phyloP scores from a whole-genome alignment of 1,284 basidiomycete species.

The Ustilago nuda region DNA sequence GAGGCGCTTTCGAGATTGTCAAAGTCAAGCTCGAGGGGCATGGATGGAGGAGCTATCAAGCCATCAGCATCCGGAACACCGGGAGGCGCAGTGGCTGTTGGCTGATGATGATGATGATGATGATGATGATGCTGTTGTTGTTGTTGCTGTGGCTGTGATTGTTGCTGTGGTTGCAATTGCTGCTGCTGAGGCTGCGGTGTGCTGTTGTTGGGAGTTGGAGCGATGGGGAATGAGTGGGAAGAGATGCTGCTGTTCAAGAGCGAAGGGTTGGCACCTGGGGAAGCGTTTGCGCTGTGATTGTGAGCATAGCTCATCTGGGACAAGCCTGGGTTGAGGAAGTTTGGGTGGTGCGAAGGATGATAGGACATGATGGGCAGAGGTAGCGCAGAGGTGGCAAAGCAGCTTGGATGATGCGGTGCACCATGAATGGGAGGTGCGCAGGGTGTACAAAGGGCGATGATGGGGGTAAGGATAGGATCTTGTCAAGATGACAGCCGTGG shows the following conservation, averaged over 20 bases:
- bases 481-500: background rate
- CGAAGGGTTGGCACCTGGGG: conserved; percentile 24
- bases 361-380: conserved; percentile 40
- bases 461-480: background rate
- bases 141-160: conserved; percentile 32
- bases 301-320: conserved; percentile 41
- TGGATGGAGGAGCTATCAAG: conserved; percentile 46
- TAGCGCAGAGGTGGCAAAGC: background rate
- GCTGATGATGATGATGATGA: conserved; percentile 11
- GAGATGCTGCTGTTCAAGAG: conserved; percentile 37
- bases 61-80: conserved; percentile 39
- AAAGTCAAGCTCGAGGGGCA: conserved; percentile 54
- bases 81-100: conserved; percentile 27
- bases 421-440: background rate
- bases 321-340: conserved; percentile 27
- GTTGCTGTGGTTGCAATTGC: conserved; percentile 25
- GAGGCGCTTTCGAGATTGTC: conserved; percentile 51
- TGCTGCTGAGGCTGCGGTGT: conserved; percentile 36
- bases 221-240: conserved; percentile 48
- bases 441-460: background rate
- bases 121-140: conserved; percentile 27
- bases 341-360: conserved; percentile 40
- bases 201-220: conserved; percentile 36
- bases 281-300: conserved; percentile 22
- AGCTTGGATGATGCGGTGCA: background rate